Percentiles rank a stretch among this genome's conserved stretches.
Conservation (phyloP, 2,329 filamentous ascomycete genomes). For the Calonectria naviculata region DNA sequence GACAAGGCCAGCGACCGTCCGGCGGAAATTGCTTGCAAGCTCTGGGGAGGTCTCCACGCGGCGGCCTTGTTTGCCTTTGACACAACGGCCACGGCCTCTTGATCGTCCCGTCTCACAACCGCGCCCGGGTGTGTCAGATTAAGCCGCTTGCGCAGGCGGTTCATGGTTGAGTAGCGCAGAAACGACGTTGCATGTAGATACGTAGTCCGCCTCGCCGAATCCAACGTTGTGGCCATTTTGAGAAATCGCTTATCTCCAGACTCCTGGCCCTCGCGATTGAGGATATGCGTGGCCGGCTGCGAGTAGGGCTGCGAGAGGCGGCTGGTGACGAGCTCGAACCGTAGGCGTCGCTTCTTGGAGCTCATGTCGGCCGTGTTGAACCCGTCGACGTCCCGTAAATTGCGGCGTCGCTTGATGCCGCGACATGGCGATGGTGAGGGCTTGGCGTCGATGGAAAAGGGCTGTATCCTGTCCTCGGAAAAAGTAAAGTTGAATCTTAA, state of each 20-base stretch:
- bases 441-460: constrained; percentile 23
- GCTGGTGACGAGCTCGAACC: constrained; percentile 73
- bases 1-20: constrained; percentile 31
- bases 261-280: constrained; percentile 66
- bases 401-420: constrained; percentile 62
- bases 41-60: constrained; percentile 37
- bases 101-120: constrained; percentile 43
- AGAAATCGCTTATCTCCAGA: constrained; percentile 60
- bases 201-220: constrained; percentile 49
- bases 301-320: constrained; percentile 77
- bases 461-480: constrained; percentile 11
- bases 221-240: constrained; percentile 57
- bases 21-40: constrained; percentile 31
- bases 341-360: constrained; percentile 76
- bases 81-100: constrained; percentile 33
- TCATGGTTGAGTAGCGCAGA: constrained; percentile 74
- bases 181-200: constrained; percentile 63
- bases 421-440: not conserved
- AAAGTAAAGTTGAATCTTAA: constrained; percentile 29
- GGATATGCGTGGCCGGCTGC: constrained; percentile 75
- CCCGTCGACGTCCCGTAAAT: constrained; percentile 69
- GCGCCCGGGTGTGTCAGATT: constrained; percentile 42
- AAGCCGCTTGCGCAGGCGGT: constrained; percentile 64
- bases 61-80: constrained; percentile 33
- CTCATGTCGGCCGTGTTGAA: constrained; percentile 60